Evolutionary conservation across 148 eudicot species (phyloP), one percentile per base, ranked within the genome.

Genomic region (Spergularia marina): DNA sequence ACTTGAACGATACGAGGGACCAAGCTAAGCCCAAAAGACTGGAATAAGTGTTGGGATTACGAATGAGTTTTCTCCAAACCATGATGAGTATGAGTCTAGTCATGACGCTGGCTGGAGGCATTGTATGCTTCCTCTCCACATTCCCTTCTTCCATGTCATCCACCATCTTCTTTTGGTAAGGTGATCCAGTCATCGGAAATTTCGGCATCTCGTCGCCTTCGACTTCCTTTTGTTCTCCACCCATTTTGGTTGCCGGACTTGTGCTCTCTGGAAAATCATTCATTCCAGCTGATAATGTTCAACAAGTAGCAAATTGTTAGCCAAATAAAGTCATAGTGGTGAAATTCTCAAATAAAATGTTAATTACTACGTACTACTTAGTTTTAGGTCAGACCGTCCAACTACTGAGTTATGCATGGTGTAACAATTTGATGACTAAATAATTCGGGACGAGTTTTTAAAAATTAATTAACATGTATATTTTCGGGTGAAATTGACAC

Each of bases 41-140:
- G 16, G 97, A 85, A 62, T 92, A 92, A 18, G 97, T 95, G 81
- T 95, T 95, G 25, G 99, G 99, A 81, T 95, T 95, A 65, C 99
- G 84, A 41, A 95, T 95, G 58, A 95, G 92, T 57, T 95, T 95
- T 77, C 99, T 88, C 99, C 99, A 95, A 69, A 95, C 99, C 98
- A 95, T 92, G 72, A 92, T 92, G 6, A 95, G 90, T 20, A 95
- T 92, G 59, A 95, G 98, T 80, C 96, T 83, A 1, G 93, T 92
- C 98, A 95, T 90, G 2, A 95, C 98, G 79, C 94, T 95, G 3
- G 98, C 91, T 0, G 98, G 98, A 1, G 98, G 98, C 98, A 95
- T 95, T 23, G 79, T 86, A 13, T 86, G 87, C 73, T 84, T 88
- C 82, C 84, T 90, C 40, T 76, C 82, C 10, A 17, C 86, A 0